A percentile compares a stretch with the other conserved stretches of the same genome.
Conservation (phyloP, 2,329 filamentous ascomycete species). For the Fonsecaea nubica region DNA sequence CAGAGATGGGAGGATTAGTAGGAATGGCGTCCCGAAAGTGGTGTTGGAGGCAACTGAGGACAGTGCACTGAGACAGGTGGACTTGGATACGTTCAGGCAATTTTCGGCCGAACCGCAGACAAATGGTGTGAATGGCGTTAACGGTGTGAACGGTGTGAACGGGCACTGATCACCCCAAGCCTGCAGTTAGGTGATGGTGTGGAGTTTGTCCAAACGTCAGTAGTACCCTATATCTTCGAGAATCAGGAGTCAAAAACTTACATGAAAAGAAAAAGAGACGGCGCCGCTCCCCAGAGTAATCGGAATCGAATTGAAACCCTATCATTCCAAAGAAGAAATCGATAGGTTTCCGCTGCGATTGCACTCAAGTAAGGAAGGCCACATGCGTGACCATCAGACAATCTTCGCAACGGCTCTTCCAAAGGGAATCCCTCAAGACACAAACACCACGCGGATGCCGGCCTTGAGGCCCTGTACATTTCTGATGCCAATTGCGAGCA, state of each 20-base stretch:
- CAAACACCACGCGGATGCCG: slow-evolving; percentile 41
- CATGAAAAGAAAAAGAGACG: slow-evolving; percentile 58
- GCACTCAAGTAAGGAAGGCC: slow-evolving; percentile 79
- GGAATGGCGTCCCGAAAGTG: slow-evolving; percentile 41
- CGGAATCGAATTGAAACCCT: slow-evolving; percentile 83
- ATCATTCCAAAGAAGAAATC: slow-evolving; percentile 41
- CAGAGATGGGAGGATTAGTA: slow-evolving; percentile 49
- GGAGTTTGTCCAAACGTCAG: slow-evolving; percentile 21
- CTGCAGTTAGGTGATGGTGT: not conserved
- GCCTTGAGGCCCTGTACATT: slow-evolving; percentile 71
- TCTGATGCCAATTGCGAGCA: slow-evolving; percentile 92
- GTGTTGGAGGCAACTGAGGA: slow-evolving; percentile 49
- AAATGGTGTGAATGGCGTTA: slow-evolving; percentile 32
- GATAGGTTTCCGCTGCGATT: slow-evolving; percentile 78
- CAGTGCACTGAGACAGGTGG: slow-evolving; percentile 47
- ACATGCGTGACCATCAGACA: slow-evolving; percentile 60
- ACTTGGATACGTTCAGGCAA: slow-evolving; percentile 46
- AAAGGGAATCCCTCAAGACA: slow-evolving; percentile 63
- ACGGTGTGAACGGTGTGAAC: slow-evolving; percentile 27
- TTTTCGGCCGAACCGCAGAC: slow-evolving; percentile 43
- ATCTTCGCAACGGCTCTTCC: slow-evolving; percentile 95
- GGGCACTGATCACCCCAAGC: slow-evolving; percentile 17
- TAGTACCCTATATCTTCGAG: slow-evolving; percentile 31
- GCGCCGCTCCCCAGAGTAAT: slow-evolving; percentile 84
- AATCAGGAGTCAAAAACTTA: slow-evolving; percentile 17